A percentile compares a stretch with the other conserved stretches of the same genome.
These are phyloP conservation scores for Stylosanthes scabra DNA, from an alignment of 331 rosid species.

Conservation along the genomic window DNA sequence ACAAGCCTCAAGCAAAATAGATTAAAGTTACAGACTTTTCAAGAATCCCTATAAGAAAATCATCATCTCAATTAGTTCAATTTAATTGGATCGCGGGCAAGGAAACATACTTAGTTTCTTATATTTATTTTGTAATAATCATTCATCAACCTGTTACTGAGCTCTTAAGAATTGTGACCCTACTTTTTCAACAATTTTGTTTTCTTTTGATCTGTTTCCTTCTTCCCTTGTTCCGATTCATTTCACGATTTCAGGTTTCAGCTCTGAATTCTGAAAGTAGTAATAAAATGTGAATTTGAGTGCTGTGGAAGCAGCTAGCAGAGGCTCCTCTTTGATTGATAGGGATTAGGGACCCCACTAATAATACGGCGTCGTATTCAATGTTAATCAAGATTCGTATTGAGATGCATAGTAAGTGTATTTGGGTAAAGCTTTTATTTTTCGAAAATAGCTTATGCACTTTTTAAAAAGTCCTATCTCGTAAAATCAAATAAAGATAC, in stretches of 20 bases:
- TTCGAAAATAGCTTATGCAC: too few species aligned
- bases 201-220: background rate
- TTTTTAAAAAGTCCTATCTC: too few species aligned
- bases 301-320: background rate
- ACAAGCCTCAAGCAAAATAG: conserved; percentile 3
- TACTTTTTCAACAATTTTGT: background rate
- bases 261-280: background rate
- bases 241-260: background rate
- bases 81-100: background rate
- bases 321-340: background rate
- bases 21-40: conserved; percentile 1
- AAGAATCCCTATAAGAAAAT: background rate
- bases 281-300: too few species aligned
- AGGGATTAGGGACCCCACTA: background rate
- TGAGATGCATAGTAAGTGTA: too few species aligned
- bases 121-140: background rate
- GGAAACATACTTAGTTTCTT: background rate
- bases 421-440: too few species aligned
- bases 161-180: background rate
- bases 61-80: background rate
- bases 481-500: too few species aligned
- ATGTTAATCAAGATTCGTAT: too few species aligned
- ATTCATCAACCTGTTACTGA: background rate
- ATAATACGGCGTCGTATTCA: background rate
- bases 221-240: background rate